These are phyloP conservation scores for Wolfiporia cocos DNA, from an alignment of 1,284 basidiomycete species.

Conservation along the genomic window DNA sequence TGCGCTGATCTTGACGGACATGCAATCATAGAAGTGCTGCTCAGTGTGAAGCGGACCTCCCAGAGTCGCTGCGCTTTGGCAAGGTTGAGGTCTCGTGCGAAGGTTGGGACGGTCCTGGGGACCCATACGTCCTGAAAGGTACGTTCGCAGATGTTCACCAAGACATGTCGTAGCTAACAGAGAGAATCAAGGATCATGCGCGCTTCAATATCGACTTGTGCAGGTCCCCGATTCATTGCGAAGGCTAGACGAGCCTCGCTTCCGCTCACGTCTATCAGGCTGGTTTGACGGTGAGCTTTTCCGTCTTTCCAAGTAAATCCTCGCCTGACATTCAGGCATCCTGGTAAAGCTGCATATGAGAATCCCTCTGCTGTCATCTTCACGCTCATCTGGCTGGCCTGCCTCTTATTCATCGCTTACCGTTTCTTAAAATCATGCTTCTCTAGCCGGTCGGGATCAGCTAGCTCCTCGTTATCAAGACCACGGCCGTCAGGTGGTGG, in stretches of 20 bases:
- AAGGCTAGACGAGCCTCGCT: constrained; percentile 16
- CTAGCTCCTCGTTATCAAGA: constrained; percentile 23
- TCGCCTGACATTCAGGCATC: not conserved
- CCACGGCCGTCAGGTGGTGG: constrained; percentile 30
- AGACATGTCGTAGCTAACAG: not conserved
- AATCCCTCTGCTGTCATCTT: constrained; percentile 37
- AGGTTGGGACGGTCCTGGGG: constrained; percentile 78
- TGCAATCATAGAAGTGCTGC: not conserved
- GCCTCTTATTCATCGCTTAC: constrained; percentile 52
- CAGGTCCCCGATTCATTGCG: constrained; percentile 50
- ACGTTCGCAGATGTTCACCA: constrained; percentile 12
- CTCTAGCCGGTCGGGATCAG: constrained; percentile 18
- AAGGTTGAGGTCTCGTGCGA: constrained; percentile 83
- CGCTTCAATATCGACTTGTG: constrained; percentile 73
- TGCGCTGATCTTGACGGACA: not conserved
- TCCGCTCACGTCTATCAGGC: constrained; percentile 14
- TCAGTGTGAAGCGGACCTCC: constrained; percentile 87
- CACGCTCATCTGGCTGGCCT: constrained; percentile 46
- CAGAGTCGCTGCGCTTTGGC: constrained; percentile 75
- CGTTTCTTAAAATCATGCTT: constrained; percentile 50
- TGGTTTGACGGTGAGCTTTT: constrained; percentile 15
- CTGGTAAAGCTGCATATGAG: constrained; percentile 4
- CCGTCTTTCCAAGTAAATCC: not conserved
- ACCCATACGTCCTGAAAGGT: constrained; percentile 84
- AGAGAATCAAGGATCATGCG: constrained; percentile 63